phyloP scores from a whole-genome alignment of 257 asterid species.

The Fraxinus cuspidata region DNA sequence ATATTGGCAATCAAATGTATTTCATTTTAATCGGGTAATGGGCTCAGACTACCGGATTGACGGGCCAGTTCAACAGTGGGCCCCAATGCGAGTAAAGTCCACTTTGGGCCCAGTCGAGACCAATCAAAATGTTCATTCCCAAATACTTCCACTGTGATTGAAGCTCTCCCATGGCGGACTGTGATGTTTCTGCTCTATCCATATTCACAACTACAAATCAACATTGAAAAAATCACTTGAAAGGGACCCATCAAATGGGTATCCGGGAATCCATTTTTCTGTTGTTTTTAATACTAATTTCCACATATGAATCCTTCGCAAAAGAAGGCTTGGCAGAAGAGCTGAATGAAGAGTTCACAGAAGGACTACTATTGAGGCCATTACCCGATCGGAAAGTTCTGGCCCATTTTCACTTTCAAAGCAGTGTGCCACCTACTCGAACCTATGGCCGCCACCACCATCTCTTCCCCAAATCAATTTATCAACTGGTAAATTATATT shows the following conservation, averaged over 20 bases:
- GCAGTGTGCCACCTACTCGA: conserved; percentile 71
- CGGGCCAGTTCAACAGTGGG: neutral
- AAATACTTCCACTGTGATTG: conserved; percentile 28
- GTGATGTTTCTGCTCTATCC: neutral
- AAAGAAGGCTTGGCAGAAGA: conserved; percentile 30
- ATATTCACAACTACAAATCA: neutral
- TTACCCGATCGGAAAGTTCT: conserved; percentile 91
- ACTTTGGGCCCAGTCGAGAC: conserved; percentile 21
- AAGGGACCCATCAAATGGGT: conserved; percentile 42
- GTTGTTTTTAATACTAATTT: conserved; percentile 39
- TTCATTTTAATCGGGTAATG: neutral
- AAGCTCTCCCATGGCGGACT: conserved; percentile 45
- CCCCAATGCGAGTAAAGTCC: conserved; percentile 3
- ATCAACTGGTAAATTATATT: conserved; percentile 63
- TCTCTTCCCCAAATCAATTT: conserved; percentile 92
- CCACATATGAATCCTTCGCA: conserved; percentile 43
- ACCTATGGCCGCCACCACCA: conserved; percentile 84
- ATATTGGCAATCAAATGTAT: too few relatives aligned
- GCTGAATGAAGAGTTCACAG: conserved; percentile 68
- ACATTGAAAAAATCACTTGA: neutral
- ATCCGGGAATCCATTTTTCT: conserved; percentile 31
- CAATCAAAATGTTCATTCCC: conserved; percentile 18
- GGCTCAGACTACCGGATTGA: neutral
- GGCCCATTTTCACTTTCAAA: conserved; percentile 87
- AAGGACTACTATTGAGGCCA: conserved; percentile 86